Evolutionary conservation across 495 filamentous ascomycete species (phyloP).

Genomic region (Aspergillus kassunensis): DNA sequence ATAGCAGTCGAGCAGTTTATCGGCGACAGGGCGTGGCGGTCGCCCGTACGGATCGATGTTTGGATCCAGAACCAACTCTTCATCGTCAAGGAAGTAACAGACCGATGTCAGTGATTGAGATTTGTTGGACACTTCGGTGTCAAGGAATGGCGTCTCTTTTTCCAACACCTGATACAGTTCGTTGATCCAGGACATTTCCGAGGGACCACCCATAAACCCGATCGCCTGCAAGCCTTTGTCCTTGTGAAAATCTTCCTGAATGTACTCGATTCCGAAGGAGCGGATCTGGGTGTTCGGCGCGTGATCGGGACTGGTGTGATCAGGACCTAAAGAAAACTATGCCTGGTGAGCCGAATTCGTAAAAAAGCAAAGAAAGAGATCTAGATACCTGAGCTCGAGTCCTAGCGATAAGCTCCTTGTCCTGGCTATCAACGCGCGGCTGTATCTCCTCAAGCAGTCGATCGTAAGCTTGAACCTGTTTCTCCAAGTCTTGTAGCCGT

Average conservation of each 20-base stretch:
- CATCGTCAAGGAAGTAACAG: slow-evolving; percentile 49
- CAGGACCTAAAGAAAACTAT: neutral
- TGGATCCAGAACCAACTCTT: slow-evolving; percentile 37
- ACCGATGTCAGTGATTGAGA: slow-evolving; percentile 27
- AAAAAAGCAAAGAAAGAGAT: slow-evolving; percentile 4
- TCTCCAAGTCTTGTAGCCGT: slow-evolving; percentile 41
- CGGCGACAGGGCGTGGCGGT: slow-evolving; percentile 48
- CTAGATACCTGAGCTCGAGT: slow-evolving; percentile 26
- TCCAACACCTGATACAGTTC: slow-evolving; percentile 39
- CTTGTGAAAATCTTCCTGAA: slow-evolving; percentile 56
- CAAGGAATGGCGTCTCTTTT: slow-evolving; percentile 13
- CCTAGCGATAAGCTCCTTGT: slow-evolving; percentile 32
- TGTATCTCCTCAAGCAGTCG: slow-evolving; percentile 34
- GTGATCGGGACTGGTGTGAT: neutral
- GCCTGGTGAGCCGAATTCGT: neutral
- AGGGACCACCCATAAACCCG: slow-evolving; percentile 61
- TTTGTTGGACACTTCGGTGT: slow-evolving; percentile 21
- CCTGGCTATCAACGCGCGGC: slow-evolving; percentile 27
- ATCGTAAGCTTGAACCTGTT: slow-evolving; percentile 34
- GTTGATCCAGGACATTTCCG: slow-evolving; percentile 59
- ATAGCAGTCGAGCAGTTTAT: slow-evolving; percentile 51
- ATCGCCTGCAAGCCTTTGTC: slow-evolving; percentile 46
- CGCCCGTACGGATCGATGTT: slow-evolving; percentile 18
- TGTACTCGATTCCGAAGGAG: slow-evolving; percentile 51
- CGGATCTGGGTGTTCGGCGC: slow-evolving; percentile 27